Base-by-base conservation (phyloP, 192 early-diverging fungal species). In the Coemansia sp. region DNA sequence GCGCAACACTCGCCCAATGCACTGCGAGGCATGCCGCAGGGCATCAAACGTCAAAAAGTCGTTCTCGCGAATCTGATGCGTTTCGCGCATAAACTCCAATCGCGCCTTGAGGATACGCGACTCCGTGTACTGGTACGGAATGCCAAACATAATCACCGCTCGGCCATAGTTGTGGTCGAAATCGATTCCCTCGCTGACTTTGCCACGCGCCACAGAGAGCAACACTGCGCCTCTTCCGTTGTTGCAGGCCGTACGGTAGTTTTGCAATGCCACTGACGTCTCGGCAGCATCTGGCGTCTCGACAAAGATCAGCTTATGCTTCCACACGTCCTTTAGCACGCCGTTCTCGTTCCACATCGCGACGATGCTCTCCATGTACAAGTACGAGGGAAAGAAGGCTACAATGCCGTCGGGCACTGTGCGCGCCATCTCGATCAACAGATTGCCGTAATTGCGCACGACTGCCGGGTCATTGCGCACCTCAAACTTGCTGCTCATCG, bases 121-220 rank as follows among this genome's bases (percentile, higher is more conserved):
- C 76, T 98, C 97, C 0, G 97, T 99, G 78, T 99, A 99, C 86
- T 99, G 98, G 77, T 98, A 99, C 5, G 98, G 98, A 59, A 99
- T 97, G 14, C 98, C 98, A 89, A 99, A 99, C 88, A 99, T 91
- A 66, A 99, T 89, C 63, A 99, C 98, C 32, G 98, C 97, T 17
- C 98, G 91, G 23, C 98, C 98, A 78, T 98, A 99, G 73, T 99
- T 93, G 80, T 99, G 97, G 78, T 99, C 98, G 73, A 99, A 99
- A 89, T 99, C 98, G 70, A 99, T 98, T 42, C 98, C 98, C 83
- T 98, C 98, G 23, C 95, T 97, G 19, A 99, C 97, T 76, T 99
- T 99, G 11, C 98, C 98, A 38, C 98, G 91, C 17, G 98, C 98
- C 30, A 99, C 98, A 70, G 96, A 96, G 10, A 99, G 77, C 33